Evolutionary conservation across 2,329 filamentous ascomycete species (phyloP), one percentile per base, ranked within the genome.

Genomic region (Malbranchea zuffiana): DNA sequence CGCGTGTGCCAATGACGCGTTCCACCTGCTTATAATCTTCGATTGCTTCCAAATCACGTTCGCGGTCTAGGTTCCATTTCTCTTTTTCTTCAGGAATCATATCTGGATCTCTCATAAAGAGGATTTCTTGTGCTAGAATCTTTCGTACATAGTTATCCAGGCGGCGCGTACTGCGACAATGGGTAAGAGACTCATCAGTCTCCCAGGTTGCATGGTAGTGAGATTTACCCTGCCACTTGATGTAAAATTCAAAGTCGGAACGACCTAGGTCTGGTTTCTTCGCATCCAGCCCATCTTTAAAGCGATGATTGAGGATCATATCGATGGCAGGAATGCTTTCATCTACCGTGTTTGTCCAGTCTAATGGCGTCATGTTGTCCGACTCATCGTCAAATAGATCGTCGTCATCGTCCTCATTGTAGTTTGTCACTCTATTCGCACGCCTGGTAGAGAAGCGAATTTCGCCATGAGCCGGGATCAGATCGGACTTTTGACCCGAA

Each of bases 151-250:
- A 98, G 57, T 98, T 98, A 54, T 96, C 90, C 5, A 98, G 71
- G 41, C 87, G 86, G 32, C 87, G 82, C 47, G 80, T 80, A 43
- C 90, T 88, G 44, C 84, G 83, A 54, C 80, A 81, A n/a, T 78
- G 74, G 16, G 75, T 71, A 18, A 95, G 73, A 13, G 69, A 73
- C 38, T 83, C 78, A 41, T 80, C 79, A 0, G 78, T 79, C 60
- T 96, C 87, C 88, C 90, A 98, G 0, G 86, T 93, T 39, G 92
- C 83, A 64, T 98, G 90, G 49, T 93, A 79, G 56, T 98, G 86
- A 7, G 90, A 93, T 60, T 86, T 84, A 47, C 80, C 84, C 60
- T 95, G 84, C 90, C 92, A 98, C 65, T 98, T 98, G 61, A 98
- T 86, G 48, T 75, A 68, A 50, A 76, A 98, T 53, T 96, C 85